These are phyloP conservation scores for Komagataella pastoris DNA, from an alignment of 805 yeast species.

Conservation along the genomic window DNA sequence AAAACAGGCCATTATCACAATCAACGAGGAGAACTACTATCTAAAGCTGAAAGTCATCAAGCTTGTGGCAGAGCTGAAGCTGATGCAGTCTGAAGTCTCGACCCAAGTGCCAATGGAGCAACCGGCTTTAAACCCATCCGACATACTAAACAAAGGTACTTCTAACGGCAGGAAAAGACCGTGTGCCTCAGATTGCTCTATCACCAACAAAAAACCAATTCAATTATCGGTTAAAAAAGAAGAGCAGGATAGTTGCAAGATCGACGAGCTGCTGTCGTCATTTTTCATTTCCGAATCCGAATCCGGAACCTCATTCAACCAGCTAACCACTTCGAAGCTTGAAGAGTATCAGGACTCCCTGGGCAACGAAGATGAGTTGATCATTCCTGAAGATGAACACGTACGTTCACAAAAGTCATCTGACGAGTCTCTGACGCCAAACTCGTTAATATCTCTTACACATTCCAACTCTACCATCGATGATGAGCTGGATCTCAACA, in stretches of 20 bases:
- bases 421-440: slow-evolving; percentile 6
- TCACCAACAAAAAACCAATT: neutral
- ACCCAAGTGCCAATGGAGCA: neutral
- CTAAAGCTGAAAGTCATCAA: slow-evolving; percentile 29
- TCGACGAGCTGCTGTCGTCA: neutral
- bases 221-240: neutral
- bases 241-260: slow-evolving; percentile 1
- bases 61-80: slow-evolving; percentile 28
- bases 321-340: neutral
- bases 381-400: neutral
- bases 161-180: neutral
- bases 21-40: slow-evolving; percentile 30
- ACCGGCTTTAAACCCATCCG: neutral
- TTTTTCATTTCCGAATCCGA: neutral
- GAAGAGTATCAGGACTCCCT: neutral
- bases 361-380: neutral
- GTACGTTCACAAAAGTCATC: neutral
- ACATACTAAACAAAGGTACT: neutral
- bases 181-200: neutral
- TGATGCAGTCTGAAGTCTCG: slow-evolving; percentile 13
- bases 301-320: neutral
- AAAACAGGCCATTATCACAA: slow-evolving; percentile 24
- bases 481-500: slow-evolving; percentile 3
- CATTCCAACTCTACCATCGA: slow-evolving; percentile 9
- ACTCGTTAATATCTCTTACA: slow-evolving; percentile 7